phyloP scores from a whole-genome alignment of 2,329 filamentous ascomycete genomes.

The Rosellinia necatrix region DNA sequence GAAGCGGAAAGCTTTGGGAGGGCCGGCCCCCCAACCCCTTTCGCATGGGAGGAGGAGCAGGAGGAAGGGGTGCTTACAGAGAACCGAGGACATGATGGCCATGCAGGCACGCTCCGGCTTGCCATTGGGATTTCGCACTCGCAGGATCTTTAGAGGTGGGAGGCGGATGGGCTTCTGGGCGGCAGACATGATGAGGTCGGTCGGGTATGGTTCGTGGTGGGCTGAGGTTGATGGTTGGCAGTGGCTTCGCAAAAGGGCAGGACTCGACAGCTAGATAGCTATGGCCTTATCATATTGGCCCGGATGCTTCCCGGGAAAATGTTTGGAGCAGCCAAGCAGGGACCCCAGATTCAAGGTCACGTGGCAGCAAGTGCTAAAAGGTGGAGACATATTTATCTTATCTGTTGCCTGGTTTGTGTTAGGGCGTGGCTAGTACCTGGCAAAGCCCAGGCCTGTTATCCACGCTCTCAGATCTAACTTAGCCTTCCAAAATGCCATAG shows the following conservation, averaged over 20 bases:
- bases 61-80: no score
- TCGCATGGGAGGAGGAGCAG: no score
- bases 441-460: no score
- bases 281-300: no score
- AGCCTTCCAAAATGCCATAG: no score
- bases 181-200: slow-evolving; percentile 46
- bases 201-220: slow-evolving; percentile 9
- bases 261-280: neutral
- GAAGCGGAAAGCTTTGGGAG: no score
- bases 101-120: slow-evolving; percentile 58
- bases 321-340: neutral
- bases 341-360: slow-evolving; percentile 1
- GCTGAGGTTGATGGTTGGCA: neutral
- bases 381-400: no score
- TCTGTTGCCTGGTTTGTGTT: no score
- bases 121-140: slow-evolving; percentile 58
- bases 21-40: no score
- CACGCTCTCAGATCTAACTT: no score
- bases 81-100: slow-evolving; percentile 60
- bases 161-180: slow-evolving; percentile 59
- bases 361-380: neutral
- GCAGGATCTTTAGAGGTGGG: slow-evolving; percentile 59
- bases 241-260: neutral
- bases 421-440: no score
- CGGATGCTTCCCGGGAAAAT: slow-evolving; percentile 3